Evolutionary conservation across 352 stramenopile genomes (phyloP), one percentile per base, ranked within the genome.

Genomic region (Albugo candida): DNA sequence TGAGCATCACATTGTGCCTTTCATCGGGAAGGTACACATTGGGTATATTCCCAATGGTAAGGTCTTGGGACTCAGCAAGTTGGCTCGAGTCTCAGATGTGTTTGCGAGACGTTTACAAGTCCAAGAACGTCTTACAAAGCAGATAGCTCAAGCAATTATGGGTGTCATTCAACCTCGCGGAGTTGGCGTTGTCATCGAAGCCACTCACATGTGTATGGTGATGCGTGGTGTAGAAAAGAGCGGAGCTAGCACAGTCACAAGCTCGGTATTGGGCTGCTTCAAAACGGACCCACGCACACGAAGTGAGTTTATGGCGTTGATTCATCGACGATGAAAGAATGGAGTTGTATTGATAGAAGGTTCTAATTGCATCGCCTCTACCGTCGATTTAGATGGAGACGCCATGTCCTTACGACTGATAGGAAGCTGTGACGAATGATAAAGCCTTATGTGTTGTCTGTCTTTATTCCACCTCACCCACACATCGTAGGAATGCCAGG

Each of bases 1-100:
- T 59, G 96, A 99, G 66, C 96, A 99, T 74, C 96, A 99, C 64
- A 96, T 99, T 85, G 84, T 99, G 41, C 96, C 96, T 17, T 99
- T 99, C 65, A 92, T 80, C n/a, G 96, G 96, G 47, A 96, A 96
- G 46, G 83, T 92, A 31, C 82, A 96, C 65, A 95, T 95, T 47
- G 83, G 80, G 6, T 95, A 95, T 65, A 96, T 97, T 53, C 92
- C 92, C 1, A 92, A 93, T 48, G 81, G 82, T 48, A 96, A 96
- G 60, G 85, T 99, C 47, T 70, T 99, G 37, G 96, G 96, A 5
- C 65, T 99, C 34, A 97, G 83, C 59, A 99, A 99, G 64, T 83
- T 99, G 38, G 95, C 95, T 42, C 67, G 95, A 5, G 96, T 99
- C 54, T 94, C 92, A 4, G 95, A 99, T 54, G 86, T 99, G 17